These are phyloP conservation scores for Colletotrichum incanum DNA, from an alignment of 2,329 filamentous ascomycete genomes.

Conservation along the genomic window DNA sequence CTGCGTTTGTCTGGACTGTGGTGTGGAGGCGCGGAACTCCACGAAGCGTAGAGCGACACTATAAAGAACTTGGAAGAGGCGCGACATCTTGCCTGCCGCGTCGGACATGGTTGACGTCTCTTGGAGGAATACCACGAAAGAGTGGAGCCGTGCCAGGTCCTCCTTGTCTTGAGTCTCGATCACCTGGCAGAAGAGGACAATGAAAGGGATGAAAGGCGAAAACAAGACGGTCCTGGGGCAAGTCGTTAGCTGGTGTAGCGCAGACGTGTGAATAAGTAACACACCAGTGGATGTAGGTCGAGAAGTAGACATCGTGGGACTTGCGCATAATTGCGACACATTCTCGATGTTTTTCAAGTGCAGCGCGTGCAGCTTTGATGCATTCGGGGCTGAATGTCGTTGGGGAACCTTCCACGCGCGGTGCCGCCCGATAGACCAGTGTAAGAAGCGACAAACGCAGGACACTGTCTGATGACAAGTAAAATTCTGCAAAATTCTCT, in stretches of 20 bases:
- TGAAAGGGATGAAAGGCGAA: constrained; percentile 69
- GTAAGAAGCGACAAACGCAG: constrained; percentile 59
- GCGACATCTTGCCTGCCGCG: constrained; percentile 69
- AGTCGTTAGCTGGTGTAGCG: neutral
- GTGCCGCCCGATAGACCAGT: constrained; percentile 61
- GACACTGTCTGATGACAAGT: constrained; percentile 59
- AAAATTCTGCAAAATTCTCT: constrained; percentile 53
- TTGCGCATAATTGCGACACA: constrained; percentile 57
- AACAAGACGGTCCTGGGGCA: constrained; percentile 61
- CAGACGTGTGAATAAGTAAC: constrained; percentile 15
- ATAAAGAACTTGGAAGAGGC: constrained; percentile 71
- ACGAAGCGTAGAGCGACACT: constrained; percentile 73
- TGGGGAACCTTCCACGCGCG: constrained; percentile 47
- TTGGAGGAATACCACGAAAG: constrained; percentile 68
- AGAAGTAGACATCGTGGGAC: constrained; percentile 55
- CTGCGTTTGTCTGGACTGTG: constrained; percentile 52
- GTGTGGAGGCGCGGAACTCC: constrained; percentile 62
- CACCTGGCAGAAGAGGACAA: constrained; percentile 67
- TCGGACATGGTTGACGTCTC: constrained; percentile 62
- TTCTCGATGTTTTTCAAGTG: constrained; percentile 59
- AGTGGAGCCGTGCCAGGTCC: constrained; percentile 63
- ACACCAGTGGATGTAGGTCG: constrained; percentile 61
- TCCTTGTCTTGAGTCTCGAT: constrained; percentile 62
- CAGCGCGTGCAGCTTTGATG: constrained; percentile 58
- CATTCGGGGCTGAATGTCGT: constrained; percentile 60